Conservation (phyloP, 176 grass and related monocot genomes). For the Carex kokanica region DNA sequence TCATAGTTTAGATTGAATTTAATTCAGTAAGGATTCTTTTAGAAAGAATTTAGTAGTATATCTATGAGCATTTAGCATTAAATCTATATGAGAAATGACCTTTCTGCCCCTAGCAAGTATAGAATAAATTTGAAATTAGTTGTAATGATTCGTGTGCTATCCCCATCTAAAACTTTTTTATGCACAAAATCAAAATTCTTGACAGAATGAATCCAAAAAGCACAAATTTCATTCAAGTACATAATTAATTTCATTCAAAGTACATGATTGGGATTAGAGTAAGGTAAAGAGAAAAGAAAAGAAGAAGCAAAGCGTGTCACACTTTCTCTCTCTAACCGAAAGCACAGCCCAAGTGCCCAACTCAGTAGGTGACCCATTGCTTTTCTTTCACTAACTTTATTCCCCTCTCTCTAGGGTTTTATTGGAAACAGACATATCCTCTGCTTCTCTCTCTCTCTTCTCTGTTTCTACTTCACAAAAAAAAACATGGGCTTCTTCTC, state of each 20-base stretch:
- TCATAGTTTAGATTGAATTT: not conserved
- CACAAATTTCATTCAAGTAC: not conserved
- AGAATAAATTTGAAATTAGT: not conserved
- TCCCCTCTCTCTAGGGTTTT: constrained; percentile 22
- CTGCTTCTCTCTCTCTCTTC: constrained; percentile 12
- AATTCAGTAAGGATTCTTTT: not conserved
- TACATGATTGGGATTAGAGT: constrained; percentile 14
- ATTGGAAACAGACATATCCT: constrained; percentile 20
- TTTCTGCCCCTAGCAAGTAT: not conserved
- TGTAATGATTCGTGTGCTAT: not conserved
- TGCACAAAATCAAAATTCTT: not conserved
- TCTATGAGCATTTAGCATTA: not conserved
- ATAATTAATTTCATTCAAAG: not conserved
- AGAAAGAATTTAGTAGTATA: not conserved
- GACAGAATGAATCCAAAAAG: constrained; percentile 11
- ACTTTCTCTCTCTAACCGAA: constrained; percentile 18
- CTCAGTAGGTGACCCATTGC: constrained; percentile 19
- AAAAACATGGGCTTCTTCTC: constrained; percentile 19
- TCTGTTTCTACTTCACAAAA: constrained; percentile 14
- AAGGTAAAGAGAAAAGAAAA: not conserved
- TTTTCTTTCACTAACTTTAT: constrained; percentile 24
- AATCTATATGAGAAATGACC: not conserved
- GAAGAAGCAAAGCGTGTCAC: constrained; percentile 23
- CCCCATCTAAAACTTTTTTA: no score
- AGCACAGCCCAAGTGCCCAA: not conserved